Base-by-base conservation (phyloP, 2,329 filamentous ascomycete genomes). In the Fonsecaea nubica region DNA sequence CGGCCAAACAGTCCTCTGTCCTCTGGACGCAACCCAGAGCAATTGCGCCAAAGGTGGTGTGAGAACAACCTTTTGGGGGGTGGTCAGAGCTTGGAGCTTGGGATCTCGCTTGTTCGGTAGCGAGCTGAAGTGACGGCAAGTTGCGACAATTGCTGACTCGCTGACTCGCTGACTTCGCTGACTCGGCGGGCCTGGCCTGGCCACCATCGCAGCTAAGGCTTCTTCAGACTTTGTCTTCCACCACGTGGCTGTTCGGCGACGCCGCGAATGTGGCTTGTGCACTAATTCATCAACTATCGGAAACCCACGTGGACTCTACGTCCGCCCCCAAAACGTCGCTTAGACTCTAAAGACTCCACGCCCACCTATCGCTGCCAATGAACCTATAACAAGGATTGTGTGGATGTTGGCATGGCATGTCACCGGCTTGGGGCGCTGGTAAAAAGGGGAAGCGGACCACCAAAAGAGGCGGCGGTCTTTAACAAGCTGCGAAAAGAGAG, bases 181-280 rank as follows among this genome's bases (percentile, higher is more conserved):
- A 48, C 33, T 35, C 48, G 21, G 33, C 36, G 33, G 36, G 13
- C 25, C 38, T 48, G 48, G 30, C 42, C 35, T 59, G 13, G 48
- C 53, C 33, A 48, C 42, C 35, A 36, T 36, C 8, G 62, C 55
- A 30, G 21, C 55, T 53, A 45, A 33, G 45, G 30, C 45, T 55
- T 56, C 45, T 25, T 25, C 25, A 54, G 36, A 58, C 9, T 40
- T 21, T 21, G 25, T 25, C 18, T 35, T 55, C 53, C 3, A 5
- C 58, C 58, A 61, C 58, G 58, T 61, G 58, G 58, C 45, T 25
- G 18, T 38, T 53, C 58, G 58, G 58, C 21, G 18, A 52, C n/a
- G 45, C 58, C 48, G 58, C 30, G 33, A 48, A 4, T 61, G 58
- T 61, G 58, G 58, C 58, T 53, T 40, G 45, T n/a, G 33, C 58